Percentiles rank a stretch among this genome's conserved stretches.
Evolutionary conservation across 352 stramenopile species (phyloP).

Genomic region (Phytophthora lateralis): DNA sequence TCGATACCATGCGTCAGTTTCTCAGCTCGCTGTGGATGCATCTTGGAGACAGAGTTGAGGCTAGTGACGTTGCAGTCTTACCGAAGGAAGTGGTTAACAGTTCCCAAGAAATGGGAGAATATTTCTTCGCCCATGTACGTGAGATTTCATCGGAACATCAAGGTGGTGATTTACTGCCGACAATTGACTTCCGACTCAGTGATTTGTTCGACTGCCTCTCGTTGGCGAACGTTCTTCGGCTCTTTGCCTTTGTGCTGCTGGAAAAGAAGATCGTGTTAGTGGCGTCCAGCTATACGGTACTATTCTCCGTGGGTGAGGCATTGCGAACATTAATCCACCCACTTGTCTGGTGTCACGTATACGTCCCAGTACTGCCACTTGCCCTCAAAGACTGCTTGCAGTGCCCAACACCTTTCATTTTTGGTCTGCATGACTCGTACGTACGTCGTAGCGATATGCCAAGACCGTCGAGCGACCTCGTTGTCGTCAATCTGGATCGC

Average conservation of each 20-base stretch:
- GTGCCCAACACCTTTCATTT: conserved; percentile 82
- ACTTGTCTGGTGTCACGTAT: conserved; percentile 81
- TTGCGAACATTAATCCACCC: conserved; percentile 58
- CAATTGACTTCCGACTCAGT: conserved; percentile 44
- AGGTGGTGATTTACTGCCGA: conserved; percentile 4
- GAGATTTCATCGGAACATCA: background rate
- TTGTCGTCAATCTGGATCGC: conserved; percentile 62
- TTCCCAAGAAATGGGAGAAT: conserved; percentile 9
- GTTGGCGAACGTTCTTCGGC: conserved; percentile 57
- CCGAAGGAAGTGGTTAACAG: background rate
- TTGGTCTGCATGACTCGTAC: conserved; percentile 72
- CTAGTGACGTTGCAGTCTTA: background rate
- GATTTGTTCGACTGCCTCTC: conserved; percentile 70
- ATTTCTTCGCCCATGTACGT: conserved; percentile 1
- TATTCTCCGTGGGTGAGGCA: conserved; percentile 63
- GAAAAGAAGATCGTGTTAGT: conserved; percentile 84
- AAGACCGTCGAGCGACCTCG: conserved; percentile 51
- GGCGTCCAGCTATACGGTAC: conserved; percentile 64
- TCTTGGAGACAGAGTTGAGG: background rate
- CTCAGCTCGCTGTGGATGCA: conserved; percentile 31
- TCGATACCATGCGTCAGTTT: conserved; percentile 56
- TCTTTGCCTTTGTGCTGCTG: conserved; percentile 66
- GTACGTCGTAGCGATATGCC: conserved; percentile 53
- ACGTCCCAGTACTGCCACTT: conserved; percentile 69
- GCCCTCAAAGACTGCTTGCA: conserved; percentile 69